phyloP scores from a whole-genome alignment of 441 rosid genomes.

The Gossypium laxum region DNA sequence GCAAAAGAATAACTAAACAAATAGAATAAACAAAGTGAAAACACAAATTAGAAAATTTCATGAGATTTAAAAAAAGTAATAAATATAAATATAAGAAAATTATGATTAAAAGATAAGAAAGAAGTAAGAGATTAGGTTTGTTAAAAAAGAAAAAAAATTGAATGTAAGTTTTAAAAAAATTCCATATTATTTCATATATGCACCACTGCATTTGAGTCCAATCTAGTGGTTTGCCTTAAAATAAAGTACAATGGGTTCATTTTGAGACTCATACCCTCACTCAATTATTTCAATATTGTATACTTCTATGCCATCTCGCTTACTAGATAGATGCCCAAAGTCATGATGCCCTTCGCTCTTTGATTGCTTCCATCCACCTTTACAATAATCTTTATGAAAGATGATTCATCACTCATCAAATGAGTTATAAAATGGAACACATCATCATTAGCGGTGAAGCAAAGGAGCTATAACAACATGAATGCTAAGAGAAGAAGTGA shows the following conservation, averaged over 20 bases:
- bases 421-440: slow-evolving; percentile 36
- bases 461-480: slow-evolving; percentile 36
- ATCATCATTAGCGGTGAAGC: slow-evolving; percentile 38
- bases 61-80: too few relatives aligned
- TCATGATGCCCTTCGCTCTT: slow-evolving; percentile 92
- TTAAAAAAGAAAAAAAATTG: too few relatives aligned
- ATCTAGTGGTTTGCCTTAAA: slow-evolving; percentile 75
- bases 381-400: slow-evolving; percentile 57
- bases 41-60: too few relatives aligned
- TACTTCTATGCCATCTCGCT: slow-evolving; percentile 75
- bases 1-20: too few relatives aligned
- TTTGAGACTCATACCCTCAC: slow-evolving; percentile 52
- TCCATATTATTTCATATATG: slow-evolving; percentile 54
- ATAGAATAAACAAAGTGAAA: too few relatives aligned
- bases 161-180: too few relatives aligned
- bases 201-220: slow-evolving; percentile 94
- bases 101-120: too few relatives aligned
- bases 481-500: slow-evolving; percentile 35
- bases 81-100: too few relatives aligned
- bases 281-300: slow-evolving; percentile 71
- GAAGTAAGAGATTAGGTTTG: too few relatives aligned
- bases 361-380: slow-evolving; percentile 72
- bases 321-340: slow-evolving; percentile 67
- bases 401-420: slow-evolving; percentile 77
- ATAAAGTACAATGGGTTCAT: slow-evolving; percentile 64